A percentile compares a stretch with the other conserved stretches of the same genome.
Conservation (phyloP, 768 basidiomycete genomes). For the Obba rivulosa region DNA sequence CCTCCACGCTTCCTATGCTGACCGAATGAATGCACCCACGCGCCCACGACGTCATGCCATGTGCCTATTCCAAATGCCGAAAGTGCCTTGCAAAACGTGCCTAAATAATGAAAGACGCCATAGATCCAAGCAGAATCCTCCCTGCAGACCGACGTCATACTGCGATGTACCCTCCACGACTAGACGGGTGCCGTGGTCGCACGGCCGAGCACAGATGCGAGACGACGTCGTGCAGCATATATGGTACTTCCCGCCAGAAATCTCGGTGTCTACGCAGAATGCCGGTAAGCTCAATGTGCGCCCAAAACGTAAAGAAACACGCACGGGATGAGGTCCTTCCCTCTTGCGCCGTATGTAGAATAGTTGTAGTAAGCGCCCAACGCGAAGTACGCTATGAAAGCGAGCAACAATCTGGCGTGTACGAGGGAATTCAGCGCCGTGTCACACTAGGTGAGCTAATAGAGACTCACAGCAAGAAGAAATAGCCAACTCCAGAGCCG, state of each 20-base stretch:
- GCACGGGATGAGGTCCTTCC: slow-evolving; percentile 79
- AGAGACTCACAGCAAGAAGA: slow-evolving; percentile 75
- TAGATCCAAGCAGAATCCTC: slow-evolving; percentile 45
- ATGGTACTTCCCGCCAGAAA: slow-evolving; percentile 88
- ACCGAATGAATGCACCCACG: neutral
- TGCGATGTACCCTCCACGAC: slow-evolving; percentile 70
- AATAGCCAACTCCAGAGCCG: slow-evolving; percentile 82
- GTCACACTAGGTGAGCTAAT: neutral
- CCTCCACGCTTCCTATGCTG: neutral
- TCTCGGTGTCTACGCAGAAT: slow-evolving; percentile 62
- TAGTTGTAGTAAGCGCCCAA: slow-evolving; percentile 88
- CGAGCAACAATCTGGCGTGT: slow-evolving; percentile 49
- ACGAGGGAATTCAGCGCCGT: neutral
- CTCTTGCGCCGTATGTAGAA: slow-evolving; percentile 79
- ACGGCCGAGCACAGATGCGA: slow-evolving; percentile 73
- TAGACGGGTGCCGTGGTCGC: slow-evolving; percentile 57
- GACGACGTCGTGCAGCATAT: slow-evolving; percentile 74
- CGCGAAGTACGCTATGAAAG: slow-evolving; percentile 63
- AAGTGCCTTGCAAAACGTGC: slow-evolving; percentile 37
- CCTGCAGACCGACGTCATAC: slow-evolving; percentile 54
- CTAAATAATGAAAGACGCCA: slow-evolving; percentile 82
- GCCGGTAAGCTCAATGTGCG: slow-evolving; percentile 3
- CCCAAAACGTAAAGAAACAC: slow-evolving; percentile 26
- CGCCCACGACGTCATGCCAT: neutral
- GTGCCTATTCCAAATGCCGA: neutral